These are phyloP conservation scores for Nakaseomyces nivariensis DNA, from an alignment of 1,139 yeast species.

Conservation along the genomic window DNA sequence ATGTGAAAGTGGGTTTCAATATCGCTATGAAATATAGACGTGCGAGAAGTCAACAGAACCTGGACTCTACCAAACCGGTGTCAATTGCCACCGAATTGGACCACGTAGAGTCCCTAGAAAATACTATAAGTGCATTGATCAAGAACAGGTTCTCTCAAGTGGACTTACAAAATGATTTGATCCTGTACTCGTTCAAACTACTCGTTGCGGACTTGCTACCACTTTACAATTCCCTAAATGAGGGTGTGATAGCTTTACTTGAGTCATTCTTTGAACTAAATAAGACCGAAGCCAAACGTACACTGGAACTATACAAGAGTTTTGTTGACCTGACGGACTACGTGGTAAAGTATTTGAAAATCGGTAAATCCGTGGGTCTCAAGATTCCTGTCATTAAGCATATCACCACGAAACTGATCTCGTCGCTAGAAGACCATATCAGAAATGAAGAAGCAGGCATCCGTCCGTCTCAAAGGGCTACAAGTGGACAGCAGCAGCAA, in stretches of 20 bases:
- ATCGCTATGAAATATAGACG: constrained; percentile 36
- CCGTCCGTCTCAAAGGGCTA: constrained; percentile 3
- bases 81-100: constrained; percentile 37
- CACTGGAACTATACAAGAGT: constrained; percentile 69
- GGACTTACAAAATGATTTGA: constrained; percentile 66
- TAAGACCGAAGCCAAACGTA: constrained; percentile 74
- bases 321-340: constrained; percentile 82
- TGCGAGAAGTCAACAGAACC: constrained; percentile 38
- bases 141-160: constrained; percentile 64
- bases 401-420: constrained; percentile 89
- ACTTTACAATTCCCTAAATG: constrained; percentile 80
- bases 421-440: constrained; percentile 72
- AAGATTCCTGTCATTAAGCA: constrained; percentile 94
- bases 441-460: constrained; percentile 6
- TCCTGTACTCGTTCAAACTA: constrained; percentile 75
- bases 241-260: constrained; percentile 84
- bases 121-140: constrained; percentile 66
- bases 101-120: constrained; percentile 67
- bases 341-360: constrained; percentile 77
- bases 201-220: constrained; percentile 79
- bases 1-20: constrained; percentile 45
- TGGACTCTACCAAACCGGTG: background rate
- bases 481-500: constrained; percentile 6
- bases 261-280: constrained; percentile 95
- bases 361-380: constrained; percentile 83